Conservation (phyloP, 2,329 filamentous ascomycete species). For the Neurospora sp. region DNA sequence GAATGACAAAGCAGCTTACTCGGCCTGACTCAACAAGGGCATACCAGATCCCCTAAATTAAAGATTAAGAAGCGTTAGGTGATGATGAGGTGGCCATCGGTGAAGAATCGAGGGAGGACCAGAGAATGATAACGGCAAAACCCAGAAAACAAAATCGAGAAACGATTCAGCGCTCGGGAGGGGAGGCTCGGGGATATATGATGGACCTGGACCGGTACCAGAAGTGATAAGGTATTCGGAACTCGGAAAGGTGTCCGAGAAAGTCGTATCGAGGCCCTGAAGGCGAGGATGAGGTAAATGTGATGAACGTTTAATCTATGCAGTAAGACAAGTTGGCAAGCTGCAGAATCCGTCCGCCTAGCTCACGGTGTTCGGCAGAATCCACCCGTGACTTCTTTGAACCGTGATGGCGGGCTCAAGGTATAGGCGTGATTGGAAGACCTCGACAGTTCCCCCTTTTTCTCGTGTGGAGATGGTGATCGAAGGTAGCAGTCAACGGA, state of each 20-base stretch:
- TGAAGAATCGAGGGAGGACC: constrained; percentile 1
- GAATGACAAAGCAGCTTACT: background rate
- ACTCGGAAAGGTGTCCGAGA: background rate
- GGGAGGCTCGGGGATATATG: constrained; percentile 4
- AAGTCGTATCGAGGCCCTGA: background rate
- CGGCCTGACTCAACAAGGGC: constrained; percentile 15
- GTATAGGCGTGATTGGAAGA: background rate
- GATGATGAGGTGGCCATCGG: constrained; percentile 18
- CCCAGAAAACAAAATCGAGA: background rate
- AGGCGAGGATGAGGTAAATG: background rate
- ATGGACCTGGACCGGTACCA: background rate
- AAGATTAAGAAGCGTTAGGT: constrained; percentile 19
- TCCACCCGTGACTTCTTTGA: constrained; percentile 1
- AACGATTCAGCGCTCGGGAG: background rate
- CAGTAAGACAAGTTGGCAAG: background rate
- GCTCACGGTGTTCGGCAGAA: background rate
- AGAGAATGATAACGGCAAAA: background rate
- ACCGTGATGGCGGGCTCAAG: constrained; percentile 4
- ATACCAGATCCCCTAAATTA: constrained; percentile 27
- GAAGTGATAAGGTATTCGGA: background rate
- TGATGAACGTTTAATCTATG: background rate
- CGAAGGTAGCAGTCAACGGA: constrained; percentile 2
- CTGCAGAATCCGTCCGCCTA: background rate
- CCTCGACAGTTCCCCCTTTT: background rate
- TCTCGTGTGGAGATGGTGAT: constrained; percentile 1